Evolutionary conservation across 208 protist species (phyloP).

Genomic region (Crithidia brevicula): DNA sequence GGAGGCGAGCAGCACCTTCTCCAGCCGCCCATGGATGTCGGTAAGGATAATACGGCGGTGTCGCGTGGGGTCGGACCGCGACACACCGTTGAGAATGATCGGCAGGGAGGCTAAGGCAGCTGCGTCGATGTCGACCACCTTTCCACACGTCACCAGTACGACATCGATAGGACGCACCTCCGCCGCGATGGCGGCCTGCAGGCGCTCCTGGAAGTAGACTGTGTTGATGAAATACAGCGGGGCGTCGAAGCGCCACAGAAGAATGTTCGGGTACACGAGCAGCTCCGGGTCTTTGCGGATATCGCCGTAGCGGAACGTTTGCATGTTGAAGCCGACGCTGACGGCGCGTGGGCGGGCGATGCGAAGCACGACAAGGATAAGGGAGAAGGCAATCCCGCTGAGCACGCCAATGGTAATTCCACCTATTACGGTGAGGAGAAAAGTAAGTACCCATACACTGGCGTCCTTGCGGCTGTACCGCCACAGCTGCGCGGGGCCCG

Average conservation of each 20-base stretch:
- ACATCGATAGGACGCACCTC: slow-evolving; percentile 61
- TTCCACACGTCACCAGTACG: slow-evolving; percentile 53
- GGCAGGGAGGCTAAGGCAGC: slow-evolving; percentile 41
- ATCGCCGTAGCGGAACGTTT: slow-evolving; percentile 53
- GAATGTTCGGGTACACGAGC: slow-evolving; percentile 66
- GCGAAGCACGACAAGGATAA: slow-evolving; percentile 62
- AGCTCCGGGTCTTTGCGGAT: slow-evolving; percentile 60
- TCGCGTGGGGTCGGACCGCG: slow-evolving; percentile 23
- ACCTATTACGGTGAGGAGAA: slow-evolving; percentile 52
- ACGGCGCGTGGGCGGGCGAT: slow-evolving; percentile 56
- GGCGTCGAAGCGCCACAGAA: slow-evolving; percentile 68
- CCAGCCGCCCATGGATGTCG: slow-evolving; percentile 52
- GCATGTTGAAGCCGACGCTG: slow-evolving; percentile 62
- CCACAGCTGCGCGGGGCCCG: slow-evolving; percentile 39
- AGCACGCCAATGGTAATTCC: slow-evolving; percentile 62
- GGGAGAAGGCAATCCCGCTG: slow-evolving; percentile 52
- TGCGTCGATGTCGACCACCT: slow-evolving; percentile 62
- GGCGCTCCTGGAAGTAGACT: slow-evolving; percentile 51
- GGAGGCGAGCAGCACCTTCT: slow-evolving; percentile 51
- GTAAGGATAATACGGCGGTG: slow-evolving; percentile 49
- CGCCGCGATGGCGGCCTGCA: slow-evolving; percentile 34
- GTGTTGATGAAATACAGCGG: slow-evolving; percentile 64
- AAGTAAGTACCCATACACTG: slow-evolving; percentile 62
- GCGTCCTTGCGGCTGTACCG: slow-evolving; percentile 56
- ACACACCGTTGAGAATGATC: slow-evolving; percentile 31